Evolutionary conservation across 345 rosid genomes (phyloP).

Genomic region (Turnera subulata): DNA sequence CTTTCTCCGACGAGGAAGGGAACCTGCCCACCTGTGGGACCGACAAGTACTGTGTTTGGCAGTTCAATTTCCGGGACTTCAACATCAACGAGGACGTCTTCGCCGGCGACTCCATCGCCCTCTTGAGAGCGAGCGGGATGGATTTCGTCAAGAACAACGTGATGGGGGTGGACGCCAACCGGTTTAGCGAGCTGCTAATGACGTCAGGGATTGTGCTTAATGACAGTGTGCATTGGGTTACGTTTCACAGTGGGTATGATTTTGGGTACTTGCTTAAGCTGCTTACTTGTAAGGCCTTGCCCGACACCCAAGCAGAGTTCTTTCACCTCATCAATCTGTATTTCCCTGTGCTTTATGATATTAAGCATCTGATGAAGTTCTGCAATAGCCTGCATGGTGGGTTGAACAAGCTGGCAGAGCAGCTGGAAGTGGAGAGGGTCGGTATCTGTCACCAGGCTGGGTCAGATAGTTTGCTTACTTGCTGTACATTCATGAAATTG

Average conservation of each 20-base stretch:
- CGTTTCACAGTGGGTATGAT: conserved; percentile 5
- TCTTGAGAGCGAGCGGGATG: conserved; percentile 3
- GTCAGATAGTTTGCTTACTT: background rate
- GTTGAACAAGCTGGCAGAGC: background rate
- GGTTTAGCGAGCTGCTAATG: background rate
- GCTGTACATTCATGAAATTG: background rate
- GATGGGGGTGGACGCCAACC: background rate
- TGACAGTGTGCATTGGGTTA: background rate
- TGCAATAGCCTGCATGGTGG: background rate
- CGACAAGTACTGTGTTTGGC: background rate
- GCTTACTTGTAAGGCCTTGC: background rate
- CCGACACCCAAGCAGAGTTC: background rate
- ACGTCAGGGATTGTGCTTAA: background rate
- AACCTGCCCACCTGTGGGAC: background rate
- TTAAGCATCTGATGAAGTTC: background rate
- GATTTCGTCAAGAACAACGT: conserved; percentile 3
- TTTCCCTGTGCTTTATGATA: conserved; percentile 3
- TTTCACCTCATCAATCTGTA: background rate
- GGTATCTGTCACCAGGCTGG: background rate
- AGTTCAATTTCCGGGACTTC: conserved; percentile 12
- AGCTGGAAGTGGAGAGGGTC: background rate
- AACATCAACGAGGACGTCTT: background rate
- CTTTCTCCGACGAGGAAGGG: background rate
- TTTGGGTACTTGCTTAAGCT: conserved; percentile 4
- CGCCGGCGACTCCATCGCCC: background rate